Evolutionary conservation across 2,329 filamentous ascomycete genomes (phyloP).

Genomic region (Ophiostoma ips): DNA sequence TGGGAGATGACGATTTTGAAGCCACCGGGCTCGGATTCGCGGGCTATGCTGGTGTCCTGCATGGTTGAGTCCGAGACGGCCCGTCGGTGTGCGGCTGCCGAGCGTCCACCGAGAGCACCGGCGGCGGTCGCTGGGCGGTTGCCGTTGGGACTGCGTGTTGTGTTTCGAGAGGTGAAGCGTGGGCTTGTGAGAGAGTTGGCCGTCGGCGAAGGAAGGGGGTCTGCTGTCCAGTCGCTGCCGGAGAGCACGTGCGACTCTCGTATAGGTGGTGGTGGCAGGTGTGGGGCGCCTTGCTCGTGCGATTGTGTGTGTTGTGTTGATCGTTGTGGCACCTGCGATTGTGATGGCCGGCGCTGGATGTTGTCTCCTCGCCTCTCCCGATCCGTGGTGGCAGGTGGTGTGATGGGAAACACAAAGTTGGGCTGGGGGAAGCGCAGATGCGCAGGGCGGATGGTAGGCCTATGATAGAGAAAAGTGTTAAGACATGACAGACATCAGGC

Average conservation of each 20-base stretch:
- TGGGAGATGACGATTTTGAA: constrained; percentile 73
- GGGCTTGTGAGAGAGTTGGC: constrained; percentile 9
- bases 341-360: constrained; percentile 1
- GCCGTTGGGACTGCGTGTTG: not conserved
- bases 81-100: constrained; percentile 34
- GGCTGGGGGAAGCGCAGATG: constrained; percentile 49
- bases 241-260: constrained; percentile 9
- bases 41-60: constrained; percentile 43
- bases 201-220: constrained; percentile 24
- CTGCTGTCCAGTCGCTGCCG: constrained; percentile 30
- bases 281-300: constrained; percentile 2
- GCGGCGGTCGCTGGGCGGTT: constrained; percentile 3
- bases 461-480: constrained; percentile 18
- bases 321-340: not conserved
- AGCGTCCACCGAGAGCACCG: not conserved
- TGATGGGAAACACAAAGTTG: constrained; percentile 44
- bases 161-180: not conserved
- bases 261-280: not conserved
- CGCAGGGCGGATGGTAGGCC: constrained; percentile 47
- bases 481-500: too few species aligned
- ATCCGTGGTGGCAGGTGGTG: constrained; percentile 42
- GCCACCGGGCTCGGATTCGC: constrained; percentile 47
- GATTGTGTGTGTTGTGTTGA: constrained; percentile 13
- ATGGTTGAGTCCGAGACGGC: constrained; percentile 67
- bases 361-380: constrained; percentile 18